A percentile compares a stretch with the other conserved stretches of the same genome.
Conservation (phyloP, 139 green algal species). For the Zygnema circumcarinatum region DNA sequence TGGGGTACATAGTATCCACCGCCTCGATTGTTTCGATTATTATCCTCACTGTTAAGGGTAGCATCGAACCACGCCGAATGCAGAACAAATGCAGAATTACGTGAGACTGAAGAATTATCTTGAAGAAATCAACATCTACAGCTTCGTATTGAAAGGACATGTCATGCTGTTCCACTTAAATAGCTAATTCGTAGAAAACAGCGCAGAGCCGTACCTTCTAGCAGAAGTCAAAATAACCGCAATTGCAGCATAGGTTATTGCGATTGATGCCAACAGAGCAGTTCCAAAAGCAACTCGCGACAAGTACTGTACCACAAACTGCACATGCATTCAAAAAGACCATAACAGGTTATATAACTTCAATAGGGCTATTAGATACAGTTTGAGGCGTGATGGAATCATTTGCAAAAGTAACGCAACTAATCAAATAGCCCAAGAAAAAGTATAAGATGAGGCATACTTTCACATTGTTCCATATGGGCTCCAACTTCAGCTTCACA, state of each 20-base stretch:
- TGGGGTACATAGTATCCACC: slow-evolving; percentile 44
- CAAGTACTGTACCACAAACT: slow-evolving; percentile 66
- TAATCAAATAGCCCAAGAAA: too few species aligned
- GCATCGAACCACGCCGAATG: not conserved
- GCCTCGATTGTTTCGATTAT: slow-evolving; percentile 47
- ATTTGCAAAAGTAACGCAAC: too few species aligned
- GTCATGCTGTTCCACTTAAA: too few species aligned
- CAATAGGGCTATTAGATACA: too few species aligned
- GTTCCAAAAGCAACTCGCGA: slow-evolving; percentile 85
- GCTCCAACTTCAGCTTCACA: slow-evolving; percentile 72
- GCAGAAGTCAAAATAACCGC: slow-evolving; percentile 70
- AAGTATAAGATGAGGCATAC: too few species aligned
- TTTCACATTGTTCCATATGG: slow-evolving; percentile 49
- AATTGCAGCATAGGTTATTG: slow-evolving; percentile 83
- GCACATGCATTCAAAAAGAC: too few species aligned
- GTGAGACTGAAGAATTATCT: too few species aligned
- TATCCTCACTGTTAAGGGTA: slow-evolving; percentile 18
- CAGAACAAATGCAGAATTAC: not conserved
- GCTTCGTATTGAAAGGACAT: too few species aligned
- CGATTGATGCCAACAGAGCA: slow-evolving; percentile 80
- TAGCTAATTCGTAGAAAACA: too few species aligned
- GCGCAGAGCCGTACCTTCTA: slow-evolving; percentile 37
- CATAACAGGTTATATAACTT: too few species aligned
- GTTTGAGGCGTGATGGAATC: too few species aligned
- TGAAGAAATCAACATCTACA: too few species aligned